Evolutionary conservation across 768 basidiomycete species (phyloP), one percentile per base, ranked within the genome.

Genomic region (Xerocomellus intermedius): DNA sequence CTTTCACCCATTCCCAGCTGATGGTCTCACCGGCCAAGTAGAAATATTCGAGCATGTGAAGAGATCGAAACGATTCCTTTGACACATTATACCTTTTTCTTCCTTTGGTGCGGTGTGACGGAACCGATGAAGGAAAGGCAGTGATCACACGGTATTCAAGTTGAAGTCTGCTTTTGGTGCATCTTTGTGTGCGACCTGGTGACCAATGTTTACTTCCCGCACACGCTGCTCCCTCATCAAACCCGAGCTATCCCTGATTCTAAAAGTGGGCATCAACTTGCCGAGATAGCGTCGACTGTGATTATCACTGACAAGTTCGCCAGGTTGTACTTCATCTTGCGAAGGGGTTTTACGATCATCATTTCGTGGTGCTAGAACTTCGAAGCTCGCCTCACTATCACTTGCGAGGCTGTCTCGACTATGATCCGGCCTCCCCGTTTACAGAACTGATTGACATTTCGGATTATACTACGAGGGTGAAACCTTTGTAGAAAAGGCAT

Each of bases 41-140:
- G 57, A 52, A 62, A 59, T 60, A 59, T 60, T 55, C 53, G 56
- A 52, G 60, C 55, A 69, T 61, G 63, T 54, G 63, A 65, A 65
- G 59, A 32, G 46, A 58, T 35, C 22, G 50, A 56, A 60, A 49
- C 42, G 39, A 37, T 48, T 41, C 49, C 8, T 51, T 54, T 42
- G 54, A 50, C 45, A 52, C 54, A 43, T 46, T 30, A 43, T 42
- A 45, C 42, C 33, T 43, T 60, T 33, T 52, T 48, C 54, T 54
- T 30, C 16, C n/a, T 44, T 33, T 24, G 47, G 30, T 19, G 46
- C 26, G 24, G 44, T 17, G n/a, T 26, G 43, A 22, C 38, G 33
- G 48, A 42, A 26, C 37, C 22, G 33, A 41, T 32, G 47, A 41
- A 48, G 37, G 26, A 55, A 52, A 8, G 16, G 9, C 10, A 33